These are phyloP conservation scores for Panicum virgatum DNA, from an alignment of 202 grass and related monocot genomes.

Conservation along the genomic window DNA sequence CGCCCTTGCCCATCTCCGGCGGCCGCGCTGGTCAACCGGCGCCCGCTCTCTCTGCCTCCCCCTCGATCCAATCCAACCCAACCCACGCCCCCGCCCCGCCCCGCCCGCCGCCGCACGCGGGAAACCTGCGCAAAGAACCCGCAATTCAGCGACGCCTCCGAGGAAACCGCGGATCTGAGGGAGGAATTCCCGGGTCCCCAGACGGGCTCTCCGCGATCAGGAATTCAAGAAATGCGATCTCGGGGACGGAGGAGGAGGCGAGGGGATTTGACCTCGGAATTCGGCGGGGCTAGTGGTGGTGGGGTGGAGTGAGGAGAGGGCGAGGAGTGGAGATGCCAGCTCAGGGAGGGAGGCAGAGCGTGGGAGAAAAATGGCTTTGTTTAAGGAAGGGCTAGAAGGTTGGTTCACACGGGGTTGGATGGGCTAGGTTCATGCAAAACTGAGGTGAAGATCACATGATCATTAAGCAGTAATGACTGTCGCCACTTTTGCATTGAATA, in stretches of 20 bases:
- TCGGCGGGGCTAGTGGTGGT: background rate
- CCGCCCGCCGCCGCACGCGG: conserved; percentile 10
- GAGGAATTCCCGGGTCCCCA: conserved; percentile 25
- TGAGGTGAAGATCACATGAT: background rate
- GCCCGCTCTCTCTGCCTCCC: background rate
- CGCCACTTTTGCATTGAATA: background rate
- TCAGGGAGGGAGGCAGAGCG: background rate
- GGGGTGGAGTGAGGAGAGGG: conserved; percentile 19
- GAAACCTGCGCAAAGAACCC: conserved; percentile 40
- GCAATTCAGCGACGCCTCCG: conserved; percentile 41
- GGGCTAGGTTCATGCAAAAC: conserved; percentile 13
- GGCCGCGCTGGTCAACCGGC: conserved; percentile 10
- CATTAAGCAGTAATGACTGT: background rate
- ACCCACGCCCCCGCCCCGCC: background rate
- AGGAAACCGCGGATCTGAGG: conserved; percentile 43
- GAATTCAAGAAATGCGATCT: conserved; percentile 31
- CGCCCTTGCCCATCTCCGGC: conserved; percentile 90
- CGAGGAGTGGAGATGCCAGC: conserved; percentile 33
- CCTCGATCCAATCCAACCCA: conserved; percentile 4
- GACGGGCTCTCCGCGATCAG: conserved; percentile 12
- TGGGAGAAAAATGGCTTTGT: conserved; percentile 1
- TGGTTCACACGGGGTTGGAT: conserved; percentile 25
- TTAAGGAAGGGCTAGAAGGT: background rate
- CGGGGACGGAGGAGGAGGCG: background rate
- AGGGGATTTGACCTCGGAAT: conserved; percentile 34